A percentile compares a stretch with the other conserved stretches of the same genome.
Evolutionary conservation across 192 early-diverging fungal species (phyloP).

Genomic region (Linderina pennispora): DNA sequence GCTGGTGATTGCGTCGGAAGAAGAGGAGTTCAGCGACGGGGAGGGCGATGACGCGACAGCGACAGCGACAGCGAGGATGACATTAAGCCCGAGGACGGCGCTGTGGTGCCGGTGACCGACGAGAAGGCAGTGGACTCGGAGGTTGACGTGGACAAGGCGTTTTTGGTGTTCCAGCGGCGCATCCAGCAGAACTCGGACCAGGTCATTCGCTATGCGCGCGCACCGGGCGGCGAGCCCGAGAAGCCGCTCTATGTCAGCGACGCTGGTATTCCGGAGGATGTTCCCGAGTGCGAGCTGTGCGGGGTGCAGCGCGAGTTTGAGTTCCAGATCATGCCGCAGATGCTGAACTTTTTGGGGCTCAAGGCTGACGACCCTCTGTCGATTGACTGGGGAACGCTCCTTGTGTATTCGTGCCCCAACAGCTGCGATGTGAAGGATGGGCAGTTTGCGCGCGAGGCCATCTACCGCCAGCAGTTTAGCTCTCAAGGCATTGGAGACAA

Average conservation of each 20-base stretch:
- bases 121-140: conserved; percentile 63
- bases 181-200: conserved; percentile 75
- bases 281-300: conserved; percentile 70
- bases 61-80: conserved; percentile 7
- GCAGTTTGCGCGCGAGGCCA: conserved; percentile 59
- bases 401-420: conserved; percentile 79
- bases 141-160: conserved; percentile 82
- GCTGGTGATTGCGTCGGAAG: conserved; percentile 62
- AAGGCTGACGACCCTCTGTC: conserved; percentile 62
- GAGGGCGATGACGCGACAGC: conserved; percentile 18
- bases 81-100: conserved; percentile 7
- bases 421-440: conserved; percentile 59
- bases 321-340: conserved; percentile 91
- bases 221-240: conserved; percentile 18
- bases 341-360: conserved; percentile 72
- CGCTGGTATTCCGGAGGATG: conserved; percentile 53
- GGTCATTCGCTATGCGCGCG: conserved; percentile 64
- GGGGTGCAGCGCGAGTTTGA: conserved; percentile 73
- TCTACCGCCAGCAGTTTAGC: conserved; percentile 78
- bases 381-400: conserved; percentile 87
- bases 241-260: conserved; percentile 81
- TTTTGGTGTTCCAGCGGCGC: conserved; percentile 85
- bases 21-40: conserved; percentile 51
- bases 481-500: conserved; percentile 63
- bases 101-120: conserved; percentile 15